Percentiles rank a stretch among this genome's conserved stretches.
Evolutionary conservation across 192 early-diverging fungal species (phyloP).

Genomic region (Thoreauomyces humboldtii): DNA sequence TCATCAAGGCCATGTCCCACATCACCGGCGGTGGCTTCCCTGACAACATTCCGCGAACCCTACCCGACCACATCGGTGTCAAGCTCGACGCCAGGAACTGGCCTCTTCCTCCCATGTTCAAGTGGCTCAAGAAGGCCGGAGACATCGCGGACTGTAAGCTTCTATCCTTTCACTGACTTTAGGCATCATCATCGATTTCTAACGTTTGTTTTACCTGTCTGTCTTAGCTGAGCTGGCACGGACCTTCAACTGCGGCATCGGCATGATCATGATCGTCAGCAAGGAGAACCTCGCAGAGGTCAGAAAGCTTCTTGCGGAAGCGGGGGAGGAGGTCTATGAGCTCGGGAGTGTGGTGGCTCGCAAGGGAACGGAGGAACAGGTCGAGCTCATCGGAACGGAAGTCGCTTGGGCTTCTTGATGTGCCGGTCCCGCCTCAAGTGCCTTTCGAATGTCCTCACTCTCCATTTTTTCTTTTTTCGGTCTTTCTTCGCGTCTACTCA

Average conservation of each 20-base stretch:
- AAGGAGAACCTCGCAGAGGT: constrained; percentile 60
- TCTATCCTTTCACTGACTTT: not conserved
- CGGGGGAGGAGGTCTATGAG: constrained; percentile 66
- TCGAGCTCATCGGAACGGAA: constrained; percentile 22
- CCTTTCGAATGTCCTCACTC: too few relatives aligned
- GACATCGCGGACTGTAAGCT: constrained; percentile 61
- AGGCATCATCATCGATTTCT: constrained; percentile 11
- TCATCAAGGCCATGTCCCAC: constrained; percentile 96
- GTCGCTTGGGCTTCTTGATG: constrained; percentile 24
- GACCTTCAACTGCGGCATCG: constrained; percentile 99
- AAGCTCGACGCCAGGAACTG: constrained; percentile 78
- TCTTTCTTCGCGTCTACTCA: too few relatives aligned
- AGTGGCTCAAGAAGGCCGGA: constrained; percentile 88
- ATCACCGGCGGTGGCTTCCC: constrained; percentile 98
- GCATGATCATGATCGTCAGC: constrained; percentile 91
- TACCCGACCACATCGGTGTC: constrained; percentile 81
- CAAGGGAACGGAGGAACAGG: constrained; percentile 6
- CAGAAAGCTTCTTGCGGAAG: constrained; percentile 51
- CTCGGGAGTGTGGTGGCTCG: constrained; percentile 60
- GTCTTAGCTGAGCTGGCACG: constrained; percentile 90
- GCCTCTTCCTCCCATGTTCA: constrained; percentile 88
- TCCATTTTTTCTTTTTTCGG: not conserved
- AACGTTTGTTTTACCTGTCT: constrained; percentile 8
- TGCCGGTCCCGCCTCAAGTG: not conserved
- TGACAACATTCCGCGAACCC: constrained; percentile 95